Evolutionary conservation across 495 filamentous ascomycete genomes (phyloP).

Genomic region (Penicillium desertorum): DNA sequence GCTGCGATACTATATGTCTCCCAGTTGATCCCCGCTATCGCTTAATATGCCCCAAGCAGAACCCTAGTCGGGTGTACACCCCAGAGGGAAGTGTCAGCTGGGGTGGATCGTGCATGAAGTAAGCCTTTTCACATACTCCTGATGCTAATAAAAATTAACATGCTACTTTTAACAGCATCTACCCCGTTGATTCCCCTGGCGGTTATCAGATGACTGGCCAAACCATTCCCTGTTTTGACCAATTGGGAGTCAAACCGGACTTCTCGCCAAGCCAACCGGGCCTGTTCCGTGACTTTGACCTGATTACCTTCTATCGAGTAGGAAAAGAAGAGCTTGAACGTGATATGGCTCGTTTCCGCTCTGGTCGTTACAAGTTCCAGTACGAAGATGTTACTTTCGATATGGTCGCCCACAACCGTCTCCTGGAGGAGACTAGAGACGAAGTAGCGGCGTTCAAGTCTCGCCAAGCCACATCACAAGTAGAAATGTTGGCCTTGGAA

Average conservation of each 20-base stretch:
- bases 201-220: conserved; percentile 57
- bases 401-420: conserved; percentile 52
- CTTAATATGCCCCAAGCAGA: conserved; percentile 57
- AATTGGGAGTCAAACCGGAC: conserved; percentile 49
- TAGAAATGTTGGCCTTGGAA: conserved; percentile 48
- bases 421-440: conserved; percentile 40
- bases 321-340: conserved; percentile 47
- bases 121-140: conserved; percentile 5
- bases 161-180: conserved; percentile 45
- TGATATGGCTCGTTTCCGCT: conserved; percentile 38
- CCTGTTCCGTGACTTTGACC: conserved; percentile 59
- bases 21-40: conserved; percentile 56
- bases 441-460: conserved; percentile 44
- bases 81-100: conserved; percentile 54
- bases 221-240: conserved; percentile 56
- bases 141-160: neutral
- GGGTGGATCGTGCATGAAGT: conserved; percentile 54
- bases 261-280: conserved; percentile 49
- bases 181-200: conserved; percentile 53
- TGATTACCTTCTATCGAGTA: conserved; percentile 56
- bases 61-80: conserved; percentile 58
- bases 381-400: conserved; percentile 50
- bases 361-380: conserved; percentile 51
- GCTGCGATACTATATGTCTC: conserved; percentile 52
- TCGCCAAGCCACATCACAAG: conserved; percentile 44